phyloP scores from a whole-genome alignment of 768 basidiomycete species.

The Nidularia sp. region DNA sequence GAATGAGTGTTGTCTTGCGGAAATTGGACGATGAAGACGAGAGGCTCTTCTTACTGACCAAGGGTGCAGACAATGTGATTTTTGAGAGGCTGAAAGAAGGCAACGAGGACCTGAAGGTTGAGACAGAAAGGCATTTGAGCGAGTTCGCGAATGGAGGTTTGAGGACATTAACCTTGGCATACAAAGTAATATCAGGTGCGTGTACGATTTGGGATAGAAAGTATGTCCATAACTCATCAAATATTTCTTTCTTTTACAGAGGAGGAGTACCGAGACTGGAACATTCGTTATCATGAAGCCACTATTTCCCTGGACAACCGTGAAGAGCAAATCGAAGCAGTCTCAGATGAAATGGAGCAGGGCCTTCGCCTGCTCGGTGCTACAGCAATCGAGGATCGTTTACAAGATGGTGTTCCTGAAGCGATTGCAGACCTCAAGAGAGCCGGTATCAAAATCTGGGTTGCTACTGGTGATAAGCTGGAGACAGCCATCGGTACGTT shows the following conservation, averaged over 20 bases:
- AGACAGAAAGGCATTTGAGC: conserved; percentile 79
- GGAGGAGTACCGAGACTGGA: conserved; percentile 74
- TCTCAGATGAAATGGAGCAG: conserved; percentile 79
- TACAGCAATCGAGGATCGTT: conserved; percentile 94
- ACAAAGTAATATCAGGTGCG: conserved; percentile 72
- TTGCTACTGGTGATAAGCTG: conserved; percentile 96
- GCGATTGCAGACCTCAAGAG: conserved; percentile 94
- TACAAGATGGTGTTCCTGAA: conserved; percentile 98
- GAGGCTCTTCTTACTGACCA: conserved; percentile 69
- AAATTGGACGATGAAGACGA: conserved; percentile 56
- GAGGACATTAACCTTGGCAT: conserved; percentile 89
- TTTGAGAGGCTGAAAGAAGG: conserved; percentile 81
- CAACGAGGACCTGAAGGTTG: conserved; percentile 57
- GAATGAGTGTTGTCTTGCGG: conserved; percentile 90
- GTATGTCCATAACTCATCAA: not conserved
- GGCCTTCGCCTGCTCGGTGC: conserved; percentile 84
- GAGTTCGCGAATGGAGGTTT: conserved; percentile 84
- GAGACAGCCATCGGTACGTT: conserved; percentile 88
- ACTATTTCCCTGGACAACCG: conserved; percentile 73
- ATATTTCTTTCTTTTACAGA: conserved; percentile 32
- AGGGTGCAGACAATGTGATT: conserved; percentile 95
- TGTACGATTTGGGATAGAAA: no score
- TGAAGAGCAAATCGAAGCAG: conserved; percentile 72
- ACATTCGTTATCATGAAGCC: conserved; percentile 74
- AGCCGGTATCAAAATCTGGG: conserved; percentile 98